Evolutionary conservation across 2,329 filamentous ascomycete genomes (phyloP), one percentile per base, ranked within the genome.

Genomic region (Ascochyta fabae): DNA sequence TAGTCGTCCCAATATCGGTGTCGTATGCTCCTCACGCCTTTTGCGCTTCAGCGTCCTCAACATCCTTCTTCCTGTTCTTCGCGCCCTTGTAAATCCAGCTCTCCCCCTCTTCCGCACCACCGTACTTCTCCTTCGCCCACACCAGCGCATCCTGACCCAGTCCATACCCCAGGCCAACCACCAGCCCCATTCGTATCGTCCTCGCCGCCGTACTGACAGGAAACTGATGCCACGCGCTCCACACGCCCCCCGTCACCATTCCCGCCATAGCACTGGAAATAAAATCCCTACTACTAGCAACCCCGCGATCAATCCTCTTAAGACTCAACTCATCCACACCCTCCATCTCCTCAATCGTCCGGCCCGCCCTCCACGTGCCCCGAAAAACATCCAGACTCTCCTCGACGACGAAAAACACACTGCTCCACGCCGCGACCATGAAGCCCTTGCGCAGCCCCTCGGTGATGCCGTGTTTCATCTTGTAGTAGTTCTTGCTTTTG

Each of bases 401-500:
- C 79, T 98, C 95, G 44, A 95, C 85, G 6, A 87, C 81, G 68
- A 96, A 88, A 69, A 96, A 95, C 45, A 89, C 79, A 16, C 86
- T 83, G 2, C 86, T 90, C 84, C 93, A 93, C 41, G 89, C 79
- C 4, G 86, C 85, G 6, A 96, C 81, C 64, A 84, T 87, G 29
- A 79, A 73, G 1, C 89, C 92, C 83, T 95, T 91, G 62, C 84
- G 87, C 45, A 91, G 66, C 0, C 92, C 95, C 69, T 96, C 92
- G 48, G 86, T 86, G 16, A 96, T 79, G 0, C 90, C 94, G 6
- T 89, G 90, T 22, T 89, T 83, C 67, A 91, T 88, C 47, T 89
- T 84, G 68, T 92, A 87, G 79, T 99, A 98, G 77, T 96, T 98
- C 77, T 98, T 98, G 73, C 87, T 91, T 78, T 97, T 97, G 81